Evolutionary conservation across 164 flowering plant species (phyloP), one percentile per base, ranked within the genome.

Genomic region (Tetrastigma voinierianum): DNA sequence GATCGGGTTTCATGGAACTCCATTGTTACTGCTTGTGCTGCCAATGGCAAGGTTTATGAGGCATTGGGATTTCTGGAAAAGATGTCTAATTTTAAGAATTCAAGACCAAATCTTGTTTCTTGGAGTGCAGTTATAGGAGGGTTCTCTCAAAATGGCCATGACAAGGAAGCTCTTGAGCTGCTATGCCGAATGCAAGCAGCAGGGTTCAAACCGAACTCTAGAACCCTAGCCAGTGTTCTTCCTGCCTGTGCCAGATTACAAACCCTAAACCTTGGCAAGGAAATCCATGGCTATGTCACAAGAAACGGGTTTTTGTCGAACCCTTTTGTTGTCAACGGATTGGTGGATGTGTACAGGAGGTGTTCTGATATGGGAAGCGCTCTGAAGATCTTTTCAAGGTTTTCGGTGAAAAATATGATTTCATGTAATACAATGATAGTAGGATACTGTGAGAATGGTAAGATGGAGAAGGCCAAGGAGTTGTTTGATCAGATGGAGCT

Each of bases 81-180:
- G 43, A 88, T 88, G 90, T 59, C 61, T 24, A 59, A 52, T 14
- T 65, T 12, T 63, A 77, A 68, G 21, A 49, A 74, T 66, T 58
- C 64, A 51, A 48, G 16, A 12, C 90, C 93, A 4, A 87, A 83
- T 75, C 49, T 80, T 70, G 82, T 88, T 66, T 76, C 96, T 2
- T 90, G 96, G 96, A 90, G 87, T 72, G 87, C 90, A 40, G 84
- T 89, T 51, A 75, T 90, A 64, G 80, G 90, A 61, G 96, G 91
- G 32, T 86, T 84, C 25, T 69, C 90, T 0, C 90, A 84, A 46
- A 85, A 83, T 79, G 89, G 87, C 15, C 70, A 75, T 67, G 89
- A 84, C 25, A 63, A 62, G 32, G 87, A 88, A 61, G 93, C 87
- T 21, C 57, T 88, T 66, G 83, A 76, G 66, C 57, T 86, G 74